phyloP scores from a whole-genome alignment of 441 rosid species.

The Croton laevigatus region DNA sequence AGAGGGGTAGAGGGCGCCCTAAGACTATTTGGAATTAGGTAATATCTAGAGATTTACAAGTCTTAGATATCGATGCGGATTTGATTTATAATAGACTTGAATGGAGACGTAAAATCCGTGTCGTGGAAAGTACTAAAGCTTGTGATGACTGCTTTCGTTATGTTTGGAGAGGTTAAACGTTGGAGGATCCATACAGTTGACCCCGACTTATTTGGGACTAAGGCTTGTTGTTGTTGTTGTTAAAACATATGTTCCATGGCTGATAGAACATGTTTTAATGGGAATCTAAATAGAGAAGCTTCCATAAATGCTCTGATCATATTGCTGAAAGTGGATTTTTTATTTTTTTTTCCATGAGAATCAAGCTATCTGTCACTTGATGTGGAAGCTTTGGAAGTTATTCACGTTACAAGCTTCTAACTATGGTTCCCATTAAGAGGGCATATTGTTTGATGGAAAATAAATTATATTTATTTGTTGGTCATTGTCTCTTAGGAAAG shows the following conservation, averaged over 20 bases:
- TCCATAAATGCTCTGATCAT: background rate
- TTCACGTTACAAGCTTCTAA: background rate
- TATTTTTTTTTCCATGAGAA: background rate
- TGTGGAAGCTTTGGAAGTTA: background rate
- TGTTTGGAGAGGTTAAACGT: too few species aligned
- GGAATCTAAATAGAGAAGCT: background rate
- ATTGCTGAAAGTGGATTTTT: background rate
- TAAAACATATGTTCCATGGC: background rate
- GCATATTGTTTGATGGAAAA: slow-evolving; percentile 19
- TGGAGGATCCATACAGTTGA: too few species aligned
- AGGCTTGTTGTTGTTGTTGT: too few species aligned
- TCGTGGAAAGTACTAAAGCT: too few species aligned
- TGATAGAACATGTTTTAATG: background rate
- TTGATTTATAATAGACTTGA: too few species aligned
- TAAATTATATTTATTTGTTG: background rate
- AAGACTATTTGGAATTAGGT: too few species aligned
- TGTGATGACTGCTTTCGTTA: too few species aligned
- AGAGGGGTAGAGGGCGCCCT: too few species aligned
- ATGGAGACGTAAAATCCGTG: too few species aligned
- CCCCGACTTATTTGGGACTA: too few species aligned
- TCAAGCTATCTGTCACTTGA: background rate
- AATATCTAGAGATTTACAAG: too few species aligned
- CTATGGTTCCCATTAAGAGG: background rate
- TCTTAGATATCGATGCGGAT: too few species aligned
- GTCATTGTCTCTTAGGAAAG: slow-evolving; percentile 9